Percentiles rank a stretch among this genome's conserved stretches.
These are phyloP conservation scores for Geosiphon pyriformis DNA, from an alignment of 192 early-diverging fungal species.

Conservation along the genomic window DNA sequence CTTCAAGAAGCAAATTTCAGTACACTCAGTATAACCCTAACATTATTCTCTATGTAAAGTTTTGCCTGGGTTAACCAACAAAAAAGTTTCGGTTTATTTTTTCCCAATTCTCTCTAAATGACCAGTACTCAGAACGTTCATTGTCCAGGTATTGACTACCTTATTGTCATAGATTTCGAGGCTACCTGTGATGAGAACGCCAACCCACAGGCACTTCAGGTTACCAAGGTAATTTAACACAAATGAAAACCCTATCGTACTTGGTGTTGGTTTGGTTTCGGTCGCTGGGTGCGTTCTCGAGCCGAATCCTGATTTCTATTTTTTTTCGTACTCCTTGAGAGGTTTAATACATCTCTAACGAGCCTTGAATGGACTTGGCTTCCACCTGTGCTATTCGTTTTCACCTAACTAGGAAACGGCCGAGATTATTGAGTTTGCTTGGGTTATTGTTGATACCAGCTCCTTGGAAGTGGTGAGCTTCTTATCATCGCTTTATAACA, in stretches of 20 bases:
- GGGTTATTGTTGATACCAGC: slow-evolving; percentile 41
- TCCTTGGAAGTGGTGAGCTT: slow-evolving; percentile 35
- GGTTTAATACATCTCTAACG: slow-evolving; percentile 18
- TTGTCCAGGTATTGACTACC: slow-evolving; percentile 37
- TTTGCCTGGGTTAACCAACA: too few relatives aligned
- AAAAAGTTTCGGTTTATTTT: too few relatives aligned
- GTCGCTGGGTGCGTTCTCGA: slow-evolving; percentile 20
- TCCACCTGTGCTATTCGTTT: slow-evolving; percentile 20
- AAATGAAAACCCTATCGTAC: neutral
- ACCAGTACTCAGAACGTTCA: slow-evolving; percentile 10
- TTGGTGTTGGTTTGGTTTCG: slow-evolving; percentile 16
- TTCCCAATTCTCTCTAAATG: neutral
- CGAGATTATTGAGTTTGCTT: slow-evolving; percentile 56
- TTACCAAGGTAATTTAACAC: slow-evolving; percentile 44
- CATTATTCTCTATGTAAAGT: too few relatives aligned
- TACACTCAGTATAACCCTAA: too few relatives aligned
- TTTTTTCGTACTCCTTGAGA: slow-evolving; percentile 17
- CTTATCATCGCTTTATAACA: neutral
- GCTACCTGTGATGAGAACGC: slow-evolving; percentile 70
- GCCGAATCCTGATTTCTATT: slow-evolving; percentile 19
- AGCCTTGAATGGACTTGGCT: slow-evolving; percentile 20
- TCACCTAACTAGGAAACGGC: slow-evolving; percentile 52
- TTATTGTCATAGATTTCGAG: slow-evolving; percentile 62
- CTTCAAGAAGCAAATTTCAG: too few relatives aligned
- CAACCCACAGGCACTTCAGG: slow-evolving; percentile 48